These are phyloP conservation scores for Fragaria vesca DNA, from an alignment of 306 rosid genomes.

Conservation along the genomic window DNA sequence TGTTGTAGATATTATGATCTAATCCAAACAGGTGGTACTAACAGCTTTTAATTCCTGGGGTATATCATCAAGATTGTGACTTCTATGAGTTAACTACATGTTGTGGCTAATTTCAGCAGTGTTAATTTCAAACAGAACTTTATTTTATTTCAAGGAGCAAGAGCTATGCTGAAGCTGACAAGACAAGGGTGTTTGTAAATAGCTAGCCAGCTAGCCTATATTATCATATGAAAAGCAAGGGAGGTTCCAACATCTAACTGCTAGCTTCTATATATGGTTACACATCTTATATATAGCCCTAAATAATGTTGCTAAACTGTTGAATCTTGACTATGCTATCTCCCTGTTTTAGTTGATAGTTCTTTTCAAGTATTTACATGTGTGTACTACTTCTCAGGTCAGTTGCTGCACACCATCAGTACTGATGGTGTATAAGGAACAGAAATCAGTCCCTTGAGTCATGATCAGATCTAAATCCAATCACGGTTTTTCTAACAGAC, in stretches of 20 bases:
- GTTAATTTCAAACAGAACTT: neutral
- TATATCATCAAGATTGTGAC: neutral
- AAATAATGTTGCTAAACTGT: neutral
- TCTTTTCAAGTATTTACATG: neutral
- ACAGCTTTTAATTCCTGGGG: neutral
- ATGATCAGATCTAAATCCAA: neutral
- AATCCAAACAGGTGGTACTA: neutral
- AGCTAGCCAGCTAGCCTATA: neutral
- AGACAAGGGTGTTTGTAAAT: neutral
- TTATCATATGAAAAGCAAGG: too few relatives aligned
- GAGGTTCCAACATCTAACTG: neutral
- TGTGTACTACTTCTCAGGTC: neutral
- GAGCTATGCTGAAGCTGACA: neutral
- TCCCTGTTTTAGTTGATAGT: neutral
- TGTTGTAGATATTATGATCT: neutral
- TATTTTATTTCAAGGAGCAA: neutral
- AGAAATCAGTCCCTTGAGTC: neutral
- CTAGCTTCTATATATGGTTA: neutral
- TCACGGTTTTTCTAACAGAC: too few relatives aligned
- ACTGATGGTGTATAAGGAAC: neutral
- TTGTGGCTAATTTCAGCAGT: too few relatives aligned
- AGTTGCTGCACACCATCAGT: neutral
- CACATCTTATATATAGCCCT: neutral
- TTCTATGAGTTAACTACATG: neutral
- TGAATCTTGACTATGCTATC: neutral